Conservation (phyloP, 148 eudicot species). For the Euryodendron excelsum region DNA sequence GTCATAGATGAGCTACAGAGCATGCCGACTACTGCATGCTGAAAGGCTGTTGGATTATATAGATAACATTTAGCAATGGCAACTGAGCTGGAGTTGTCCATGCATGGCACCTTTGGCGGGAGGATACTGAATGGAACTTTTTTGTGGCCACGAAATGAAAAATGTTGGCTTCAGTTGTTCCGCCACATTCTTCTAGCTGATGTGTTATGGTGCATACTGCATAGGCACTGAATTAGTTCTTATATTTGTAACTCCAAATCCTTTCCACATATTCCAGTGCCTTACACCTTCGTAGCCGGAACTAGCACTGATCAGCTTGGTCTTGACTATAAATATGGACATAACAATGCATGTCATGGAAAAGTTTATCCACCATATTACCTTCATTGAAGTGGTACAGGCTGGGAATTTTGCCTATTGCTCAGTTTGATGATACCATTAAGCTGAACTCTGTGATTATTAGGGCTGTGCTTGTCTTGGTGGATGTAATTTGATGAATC, state of each 20-base stretch:
- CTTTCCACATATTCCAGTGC: too few species aligned
- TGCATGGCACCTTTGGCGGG: conserved; percentile 2
- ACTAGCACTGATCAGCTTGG: neutral
- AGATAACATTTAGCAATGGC: neutral
- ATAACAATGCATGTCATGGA: neutral
- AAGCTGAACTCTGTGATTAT: too few species aligned
- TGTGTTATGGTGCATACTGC: too few species aligned
- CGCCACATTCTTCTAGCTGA: too few species aligned
- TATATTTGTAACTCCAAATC: too few species aligned
- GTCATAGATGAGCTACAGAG: neutral
- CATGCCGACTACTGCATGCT: neutral
- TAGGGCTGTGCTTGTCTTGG: neutral
- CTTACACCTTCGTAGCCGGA: too few species aligned
- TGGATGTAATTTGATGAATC: conserved; percentile 4
- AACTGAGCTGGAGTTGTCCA: neutral
- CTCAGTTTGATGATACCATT: neutral
- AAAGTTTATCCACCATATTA: neutral
- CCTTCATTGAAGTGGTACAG: neutral
- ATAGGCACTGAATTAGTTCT: too few species aligned
- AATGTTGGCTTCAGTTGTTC: too few species aligned
- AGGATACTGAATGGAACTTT: neutral
- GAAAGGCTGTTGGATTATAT: neutral
- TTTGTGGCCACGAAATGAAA: too few species aligned
- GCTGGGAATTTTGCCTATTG: neutral
- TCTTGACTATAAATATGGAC: neutral